A percentile compares a stretch with the other conserved stretches of the same genome.
These are phyloP conservation scores for Podaxis sp. DNA, from an alignment of 768 basidiomycete species.

Conservation along the genomic window DNA sequence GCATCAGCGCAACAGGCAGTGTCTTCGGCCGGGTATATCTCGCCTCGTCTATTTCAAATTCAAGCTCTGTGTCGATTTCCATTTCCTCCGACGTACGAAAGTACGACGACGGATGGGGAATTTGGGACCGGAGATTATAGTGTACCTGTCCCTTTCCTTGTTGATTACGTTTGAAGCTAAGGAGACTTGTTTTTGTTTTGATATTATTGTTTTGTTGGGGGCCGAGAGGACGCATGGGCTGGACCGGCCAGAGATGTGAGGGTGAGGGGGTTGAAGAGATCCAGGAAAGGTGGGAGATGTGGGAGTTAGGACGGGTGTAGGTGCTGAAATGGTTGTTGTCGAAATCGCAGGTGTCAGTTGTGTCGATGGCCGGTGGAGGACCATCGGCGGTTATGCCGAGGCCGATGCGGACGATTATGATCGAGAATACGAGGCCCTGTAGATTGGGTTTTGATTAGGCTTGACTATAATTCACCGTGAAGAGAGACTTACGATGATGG, in stretches of 20 bases:
- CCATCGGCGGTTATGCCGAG: constrained; percentile 24
- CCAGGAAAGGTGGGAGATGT: neutral
- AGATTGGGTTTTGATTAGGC: neutral
- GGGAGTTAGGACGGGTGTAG: neutral
- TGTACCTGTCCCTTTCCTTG: neutral
- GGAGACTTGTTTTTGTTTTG: neutral
- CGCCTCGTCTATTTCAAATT: constrained; percentile 10
- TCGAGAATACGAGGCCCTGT: constrained; percentile 33
- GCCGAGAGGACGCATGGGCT: constrained; percentile 3
- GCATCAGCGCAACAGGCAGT: neutral
- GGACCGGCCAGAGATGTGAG: constrained; percentile 1
- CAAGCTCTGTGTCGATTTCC: constrained; percentile 7
- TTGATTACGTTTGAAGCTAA: neutral
- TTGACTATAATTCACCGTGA: no score
- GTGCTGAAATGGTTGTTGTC: neutral
- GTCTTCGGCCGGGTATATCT: constrained; percentile 5
- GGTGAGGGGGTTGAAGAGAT: neutral
- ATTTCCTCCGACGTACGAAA: constrained; percentile 13
- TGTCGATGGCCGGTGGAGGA: neutral
- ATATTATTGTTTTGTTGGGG: neutral
- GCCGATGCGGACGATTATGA: constrained; percentile 36
- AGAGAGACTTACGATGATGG: constrained; percentile 6
- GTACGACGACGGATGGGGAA: constrained; percentile 7
- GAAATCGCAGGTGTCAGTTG: neutral
- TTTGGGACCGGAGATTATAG: constrained; percentile 11